These are phyloP conservation scores for Solanum lycopersicoides DNA, from an alignment of 257 asterid species.

Conservation along the genomic window DNA sequence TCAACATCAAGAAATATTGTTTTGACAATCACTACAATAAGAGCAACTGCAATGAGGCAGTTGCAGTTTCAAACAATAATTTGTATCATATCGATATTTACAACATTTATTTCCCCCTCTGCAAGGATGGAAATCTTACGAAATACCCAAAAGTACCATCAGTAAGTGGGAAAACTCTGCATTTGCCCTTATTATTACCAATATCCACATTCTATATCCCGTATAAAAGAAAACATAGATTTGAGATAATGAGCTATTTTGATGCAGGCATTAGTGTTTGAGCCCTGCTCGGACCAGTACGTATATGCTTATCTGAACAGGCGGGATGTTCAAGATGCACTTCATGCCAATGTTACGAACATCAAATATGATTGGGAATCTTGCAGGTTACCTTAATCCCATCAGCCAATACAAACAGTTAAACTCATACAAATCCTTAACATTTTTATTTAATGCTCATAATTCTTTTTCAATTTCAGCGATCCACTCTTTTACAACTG, in stretches of 20 bases:
- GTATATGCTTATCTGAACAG: background rate
- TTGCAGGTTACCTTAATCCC: background rate
- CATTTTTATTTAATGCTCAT: background rate
- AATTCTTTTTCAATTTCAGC: background rate
- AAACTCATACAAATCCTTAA: background rate
- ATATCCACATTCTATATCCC: background rate
- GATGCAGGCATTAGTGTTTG: background rate
- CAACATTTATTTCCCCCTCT: background rate
- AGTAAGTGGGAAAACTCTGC: background rate
- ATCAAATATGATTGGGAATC: background rate
- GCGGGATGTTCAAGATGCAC: background rate
- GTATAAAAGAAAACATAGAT: background rate
- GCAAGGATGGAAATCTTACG: background rate
- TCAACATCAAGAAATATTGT: background rate
- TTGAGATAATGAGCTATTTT: background rate
- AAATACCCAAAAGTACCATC: background rate
- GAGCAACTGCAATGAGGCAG: background rate
- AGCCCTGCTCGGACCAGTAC: background rate
- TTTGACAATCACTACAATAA: background rate
- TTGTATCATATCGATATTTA: background rate
- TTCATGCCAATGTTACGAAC: background rate
- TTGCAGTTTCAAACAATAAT: background rate
- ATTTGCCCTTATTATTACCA: background rate
- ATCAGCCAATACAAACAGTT: background rate
- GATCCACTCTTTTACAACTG: background rate